phyloP scores from a whole-genome alignment of 1,284 basidiomycete genomes.

The Tetrapyrgos nigripes region DNA sequence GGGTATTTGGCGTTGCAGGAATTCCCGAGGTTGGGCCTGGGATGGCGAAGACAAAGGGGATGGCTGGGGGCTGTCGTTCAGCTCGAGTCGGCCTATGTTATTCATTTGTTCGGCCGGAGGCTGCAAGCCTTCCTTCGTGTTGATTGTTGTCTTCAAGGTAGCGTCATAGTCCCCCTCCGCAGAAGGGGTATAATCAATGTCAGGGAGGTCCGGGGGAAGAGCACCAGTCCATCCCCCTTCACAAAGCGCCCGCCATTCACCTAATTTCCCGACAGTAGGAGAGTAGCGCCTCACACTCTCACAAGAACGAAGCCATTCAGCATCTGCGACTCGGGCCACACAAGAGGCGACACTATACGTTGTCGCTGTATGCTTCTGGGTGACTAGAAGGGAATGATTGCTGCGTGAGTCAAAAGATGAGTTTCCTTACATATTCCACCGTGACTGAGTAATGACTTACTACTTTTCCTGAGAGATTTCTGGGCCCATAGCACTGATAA shows the following conservation, averaged over 20 bases:
- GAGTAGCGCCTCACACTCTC: conserved; percentile 71
- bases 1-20: not conserved
- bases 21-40: conserved; percentile 6
- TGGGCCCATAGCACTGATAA: conserved; percentile 74
- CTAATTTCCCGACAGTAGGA: conserved; percentile 68
- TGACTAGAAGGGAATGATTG: conserved; percentile 68
- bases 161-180: conserved; percentile 1
- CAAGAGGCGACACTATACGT: conserved; percentile 68
- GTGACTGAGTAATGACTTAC: conserved; percentile 45
- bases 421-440: conserved; percentile 12
- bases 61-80: not conserved
- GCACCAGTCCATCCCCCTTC: conserved; percentile 75
- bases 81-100: not conserved
- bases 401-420: conserved; percentile 41
- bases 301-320: conserved; percentile 76
- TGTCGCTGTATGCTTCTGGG: conserved; percentile 63
- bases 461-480: conserved; percentile 82
- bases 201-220: conserved; percentile 59
- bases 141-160: not conserved
- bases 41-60: conserved; percentile 4
- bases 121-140: not conserved
- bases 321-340: conserved; percentile 73
- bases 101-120: not conserved
- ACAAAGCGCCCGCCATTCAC: conserved; percentile 73
- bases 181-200: conserved; percentile 34